These are phyloP conservation scores for Didymella lethalis DNA, from an alignment of 2,329 filamentous ascomycete species.

Conservation along the genomic window DNA sequence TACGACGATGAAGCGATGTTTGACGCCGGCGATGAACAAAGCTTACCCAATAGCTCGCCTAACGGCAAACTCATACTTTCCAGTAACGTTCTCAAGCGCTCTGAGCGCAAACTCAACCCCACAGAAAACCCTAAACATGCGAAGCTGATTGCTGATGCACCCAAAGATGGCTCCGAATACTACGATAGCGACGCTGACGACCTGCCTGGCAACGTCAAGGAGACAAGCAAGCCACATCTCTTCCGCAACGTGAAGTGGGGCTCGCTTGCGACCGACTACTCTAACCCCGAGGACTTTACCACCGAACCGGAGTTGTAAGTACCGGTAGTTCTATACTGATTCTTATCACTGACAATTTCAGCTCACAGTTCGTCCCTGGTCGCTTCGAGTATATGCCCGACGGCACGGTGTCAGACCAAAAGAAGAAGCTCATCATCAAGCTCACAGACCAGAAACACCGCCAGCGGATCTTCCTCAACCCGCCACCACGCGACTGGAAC, in stretches of 20 bases:
- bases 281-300: slow-evolving; percentile 25
- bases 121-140: slow-evolving; percentile 26
- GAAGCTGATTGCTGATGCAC: slow-evolving; percentile 28
- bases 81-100: slow-evolving; percentile 30
- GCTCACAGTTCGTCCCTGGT: slow-evolving; percentile 38
- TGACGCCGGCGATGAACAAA: slow-evolving; percentile 5
- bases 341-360: not conserved
- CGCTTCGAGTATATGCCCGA: slow-evolving; percentile 38
- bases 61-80: slow-evolving; percentile 16
- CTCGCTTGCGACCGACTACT: slow-evolving; percentile 23
- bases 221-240: slow-evolving; percentile 29
- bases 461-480: slow-evolving; percentile 38
- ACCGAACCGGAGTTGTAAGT: slow-evolving; percentile 27
- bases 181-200: slow-evolving; percentile 39
- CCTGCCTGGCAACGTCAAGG: slow-evolving; percentile 25
- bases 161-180: slow-evolving; percentile 33
- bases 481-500: slow-evolving; percentile 39
- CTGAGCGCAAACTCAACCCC: slow-evolving; percentile 33
- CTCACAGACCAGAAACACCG: slow-evolving; percentile 32
- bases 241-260: slow-evolving; percentile 43
- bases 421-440: slow-evolving; percentile 39
- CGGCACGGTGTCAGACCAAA: slow-evolving; percentile 36
- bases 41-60: slow-evolving; percentile 1
- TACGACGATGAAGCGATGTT: slow-evolving; percentile 6
- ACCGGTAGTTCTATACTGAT: not conserved